These are phyloP conservation scores for Nannochloris sp. DNA, from an alignment of 139 green algal species.

Conservation along the genomic window DNA sequence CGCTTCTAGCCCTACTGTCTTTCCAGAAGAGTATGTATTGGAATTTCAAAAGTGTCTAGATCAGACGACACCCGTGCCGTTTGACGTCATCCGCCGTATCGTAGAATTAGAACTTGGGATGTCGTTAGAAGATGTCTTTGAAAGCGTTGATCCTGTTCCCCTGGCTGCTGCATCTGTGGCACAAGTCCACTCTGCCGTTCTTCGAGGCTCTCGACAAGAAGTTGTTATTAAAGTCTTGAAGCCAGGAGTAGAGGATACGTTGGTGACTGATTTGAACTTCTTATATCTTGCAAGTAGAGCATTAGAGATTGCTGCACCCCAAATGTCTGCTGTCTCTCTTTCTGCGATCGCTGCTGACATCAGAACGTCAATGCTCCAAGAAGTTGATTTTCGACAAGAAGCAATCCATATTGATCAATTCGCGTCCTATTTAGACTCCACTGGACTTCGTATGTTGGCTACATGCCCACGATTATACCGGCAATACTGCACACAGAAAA, in stretches of 20 bases:
- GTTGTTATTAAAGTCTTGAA: conserved; percentile 92
- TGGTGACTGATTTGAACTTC: conserved; percentile 86
- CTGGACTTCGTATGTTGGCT: conserved; percentile 48
- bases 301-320: conserved; percentile 81
- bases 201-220: conserved; percentile 66
- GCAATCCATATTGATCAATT: conserved; percentile 72
- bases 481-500: conserved; percentile 58
- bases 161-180: conserved; percentile 88
- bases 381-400: conserved; percentile 90
- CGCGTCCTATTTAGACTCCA: conserved; percentile 59
- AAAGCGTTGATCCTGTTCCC: conserved; percentile 67
- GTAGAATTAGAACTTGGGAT: conserved; percentile 56
- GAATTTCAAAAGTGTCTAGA: conserved; percentile 98
- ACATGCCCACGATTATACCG: conserved; percentile 75
- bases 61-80: conserved; percentile 73
- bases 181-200: conserved; percentile 81
- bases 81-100: conserved; percentile 46
- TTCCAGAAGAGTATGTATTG: conserved; percentile 88
- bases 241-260: conserved; percentile 84
- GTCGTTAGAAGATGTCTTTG: conserved; percentile 72
- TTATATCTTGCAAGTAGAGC: conserved; percentile 56
- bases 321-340: conserved; percentile 72
- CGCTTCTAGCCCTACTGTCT: conserved; percentile 86
- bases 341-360: conserved; percentile 64
- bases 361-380: conserved; percentile 75